Conservation (phyloP, 306 rosid species). For the Delonix regia region DNA sequence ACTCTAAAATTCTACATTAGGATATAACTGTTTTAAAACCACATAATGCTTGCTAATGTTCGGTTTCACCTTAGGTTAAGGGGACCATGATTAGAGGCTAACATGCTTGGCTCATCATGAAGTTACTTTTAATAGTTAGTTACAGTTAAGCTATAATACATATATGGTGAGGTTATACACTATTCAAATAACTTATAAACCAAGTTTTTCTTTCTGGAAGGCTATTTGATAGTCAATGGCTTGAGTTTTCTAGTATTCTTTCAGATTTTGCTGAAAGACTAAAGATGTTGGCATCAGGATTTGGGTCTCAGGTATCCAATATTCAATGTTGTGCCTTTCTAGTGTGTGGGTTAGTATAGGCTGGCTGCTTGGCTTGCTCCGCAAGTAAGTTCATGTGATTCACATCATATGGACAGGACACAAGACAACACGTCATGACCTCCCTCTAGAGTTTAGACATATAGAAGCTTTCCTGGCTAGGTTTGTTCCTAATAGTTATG, state of each 20-base stretch:
- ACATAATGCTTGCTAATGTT: not conserved
- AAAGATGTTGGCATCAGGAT: not conserved
- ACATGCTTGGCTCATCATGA: not conserved
- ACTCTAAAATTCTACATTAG: too few species aligned
- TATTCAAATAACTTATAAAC: not conserved
- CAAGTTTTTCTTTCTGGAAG: not conserved
- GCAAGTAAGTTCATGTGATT: not conserved
- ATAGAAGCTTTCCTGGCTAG: not conserved
- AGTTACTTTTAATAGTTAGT: not conserved
- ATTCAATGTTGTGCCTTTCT: not conserved
- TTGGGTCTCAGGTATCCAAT: not conserved
- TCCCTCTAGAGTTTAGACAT: too few species aligned
- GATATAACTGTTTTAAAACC: constrained; percentile 17
- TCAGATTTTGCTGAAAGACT: not conserved
- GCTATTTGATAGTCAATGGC: not conserved
- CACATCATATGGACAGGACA: not conserved
- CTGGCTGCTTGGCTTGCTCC: not conserved
- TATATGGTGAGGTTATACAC: not conserved
- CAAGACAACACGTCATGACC: not conserved
- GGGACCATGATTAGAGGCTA: not conserved
- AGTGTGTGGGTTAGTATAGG: not conserved
- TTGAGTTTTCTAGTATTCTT: not conserved
- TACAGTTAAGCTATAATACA: not conserved
- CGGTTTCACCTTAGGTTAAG: not conserved
- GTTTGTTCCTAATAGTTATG: not conserved